These are phyloP conservation scores for Jacaranda mimosifolia DNA, from an alignment of 257 asterid genomes.

Conservation along the genomic window DNA sequence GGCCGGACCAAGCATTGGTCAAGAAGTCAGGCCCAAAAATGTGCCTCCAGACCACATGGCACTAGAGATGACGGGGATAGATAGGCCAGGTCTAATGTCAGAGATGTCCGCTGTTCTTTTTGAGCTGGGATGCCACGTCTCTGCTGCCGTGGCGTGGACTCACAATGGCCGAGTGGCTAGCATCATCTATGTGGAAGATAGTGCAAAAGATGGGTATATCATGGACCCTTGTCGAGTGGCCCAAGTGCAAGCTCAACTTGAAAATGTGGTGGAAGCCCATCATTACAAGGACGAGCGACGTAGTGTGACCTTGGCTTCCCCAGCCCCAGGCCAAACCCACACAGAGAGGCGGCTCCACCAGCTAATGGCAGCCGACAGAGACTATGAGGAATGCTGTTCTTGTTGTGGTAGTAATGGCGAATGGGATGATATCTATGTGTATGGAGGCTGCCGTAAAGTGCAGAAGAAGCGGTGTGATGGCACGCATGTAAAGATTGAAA, in stretches of 20 bases:
- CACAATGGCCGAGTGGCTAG: slow-evolving; percentile 78
- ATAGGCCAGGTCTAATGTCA: slow-evolving; percentile 86
- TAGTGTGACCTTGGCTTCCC: slow-evolving; percentile 65
- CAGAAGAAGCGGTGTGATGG: slow-evolving; percentile 50
- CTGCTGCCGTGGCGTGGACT: slow-evolving; percentile 89
- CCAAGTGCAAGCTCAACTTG: slow-evolving; percentile 72
- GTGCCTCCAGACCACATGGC: slow-evolving; percentile 58
- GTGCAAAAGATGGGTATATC: slow-evolving; percentile 43
- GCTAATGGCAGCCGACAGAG: slow-evolving; percentile 79
- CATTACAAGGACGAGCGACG: slow-evolving; percentile 63
- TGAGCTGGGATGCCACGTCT: slow-evolving; percentile 78
- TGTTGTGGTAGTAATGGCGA: slow-evolving; percentile 54
- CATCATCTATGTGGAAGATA: slow-evolving; percentile 70
- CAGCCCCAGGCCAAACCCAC: slow-evolving; percentile 63
- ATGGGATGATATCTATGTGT: slow-evolving; percentile 47
- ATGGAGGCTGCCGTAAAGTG: slow-evolving; percentile 32
- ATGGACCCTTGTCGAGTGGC: slow-evolving; percentile 64
- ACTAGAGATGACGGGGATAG: slow-evolving; percentile 84
- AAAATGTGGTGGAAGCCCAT: slow-evolving; percentile 83
- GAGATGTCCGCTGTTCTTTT: slow-evolving; percentile 86
- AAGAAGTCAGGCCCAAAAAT: slow-evolving; percentile 44
- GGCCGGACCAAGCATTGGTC: slow-evolving; percentile 29
- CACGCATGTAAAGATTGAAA: slow-evolving; percentile 69
- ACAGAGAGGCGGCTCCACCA: slow-evolving; percentile 98
- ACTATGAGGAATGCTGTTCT: slow-evolving; percentile 70